Percentiles rank a stretch among this genome's conserved stretches.
These are phyloP conservation scores for Aphanomyces cochlioides DNA, from an alignment of 352 stramenopile genomes.

Conservation along the genomic window DNA sequence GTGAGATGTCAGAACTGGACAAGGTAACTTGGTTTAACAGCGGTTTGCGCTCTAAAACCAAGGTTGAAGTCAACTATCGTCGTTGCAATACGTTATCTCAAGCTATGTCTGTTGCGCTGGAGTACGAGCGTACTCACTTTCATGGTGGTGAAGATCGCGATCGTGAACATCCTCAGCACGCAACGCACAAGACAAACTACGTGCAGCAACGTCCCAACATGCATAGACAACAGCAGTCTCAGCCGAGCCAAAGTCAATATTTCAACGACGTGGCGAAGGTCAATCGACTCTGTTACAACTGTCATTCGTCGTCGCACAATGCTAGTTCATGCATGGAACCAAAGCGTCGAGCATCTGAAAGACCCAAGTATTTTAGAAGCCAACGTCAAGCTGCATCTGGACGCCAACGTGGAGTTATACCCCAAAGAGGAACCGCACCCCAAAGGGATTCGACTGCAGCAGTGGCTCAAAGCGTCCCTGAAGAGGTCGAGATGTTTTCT, in stretches of 20 bases:
- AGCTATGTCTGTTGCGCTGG: slow-evolving; percentile 31
- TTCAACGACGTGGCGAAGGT: neutral
- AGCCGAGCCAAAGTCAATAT: neutral
- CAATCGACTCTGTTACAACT: neutral
- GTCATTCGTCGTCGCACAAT: neutral
- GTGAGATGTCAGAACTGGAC: slow-evolving; percentile 36
- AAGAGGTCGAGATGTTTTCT: neutral
- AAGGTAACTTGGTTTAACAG: slow-evolving; percentile 34
- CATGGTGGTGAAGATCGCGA: neutral
- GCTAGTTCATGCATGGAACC: too few relatives aligned
- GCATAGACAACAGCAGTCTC: too few relatives aligned
- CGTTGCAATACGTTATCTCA: slow-evolving; percentile 32
- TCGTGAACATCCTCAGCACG: neutral
- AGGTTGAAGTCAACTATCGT: slow-evolving; percentile 35
- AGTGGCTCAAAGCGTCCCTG: neutral
- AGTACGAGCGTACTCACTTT: slow-evolving; percentile 34
- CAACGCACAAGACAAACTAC: neutral
- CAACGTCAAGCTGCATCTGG: neutral
- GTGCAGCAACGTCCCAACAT: too few relatives aligned
- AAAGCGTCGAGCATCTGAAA: too few relatives aligned
- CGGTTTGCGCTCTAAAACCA: slow-evolving; percentile 24
- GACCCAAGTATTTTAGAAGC: neutral
- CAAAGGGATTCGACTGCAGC: neutral
- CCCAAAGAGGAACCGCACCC: neutral
- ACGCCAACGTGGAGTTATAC: neutral